Conservation (phyloP, 1,139 yeast species). For the Hansenula sp. region DNA sequence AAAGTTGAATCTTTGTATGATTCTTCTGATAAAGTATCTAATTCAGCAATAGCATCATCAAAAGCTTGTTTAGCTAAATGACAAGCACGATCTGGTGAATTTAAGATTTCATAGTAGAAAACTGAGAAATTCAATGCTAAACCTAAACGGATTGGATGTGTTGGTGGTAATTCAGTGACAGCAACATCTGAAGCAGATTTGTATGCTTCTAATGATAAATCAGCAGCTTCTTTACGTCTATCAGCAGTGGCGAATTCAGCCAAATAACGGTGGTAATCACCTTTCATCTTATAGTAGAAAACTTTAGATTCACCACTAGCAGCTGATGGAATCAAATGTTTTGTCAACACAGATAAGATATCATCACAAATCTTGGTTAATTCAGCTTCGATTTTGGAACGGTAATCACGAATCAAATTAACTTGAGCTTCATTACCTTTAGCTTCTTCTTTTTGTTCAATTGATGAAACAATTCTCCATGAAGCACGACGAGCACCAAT, state of each 20-base stretch:
- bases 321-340: constrained; percentile 91
- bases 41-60: constrained; percentile 98
- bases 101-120: constrained; percentile 95
- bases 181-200: constrained; percentile 96
- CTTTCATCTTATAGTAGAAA: constrained; percentile 98
- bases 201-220: constrained; percentile 89
- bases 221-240: constrained; percentile 90
- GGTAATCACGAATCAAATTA: constrained; percentile 85
- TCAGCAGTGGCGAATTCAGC: constrained; percentile 94
- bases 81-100: constrained; percentile 98
- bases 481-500: constrained; percentile 99
- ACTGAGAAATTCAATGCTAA: constrained; percentile 97
- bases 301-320: constrained; percentile 97
- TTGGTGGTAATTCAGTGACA: constrained; percentile 93
- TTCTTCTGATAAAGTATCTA: constrained; percentile 96
- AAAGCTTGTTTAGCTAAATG: constrained; percentile 98
- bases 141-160: constrained; percentile 98
- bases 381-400: constrained; percentile 91
- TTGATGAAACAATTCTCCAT: constrained; percentile 97
- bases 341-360: constrained; percentile 79
- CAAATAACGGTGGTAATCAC: constrained; percentile 98
- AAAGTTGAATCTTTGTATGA: constrained; percentile 97
- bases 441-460: constrained; percentile 97
- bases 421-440: constrained; percentile 91
- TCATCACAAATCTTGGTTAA: constrained; percentile 93